These are phyloP conservation scores for Solanum tacnaense DNA, from an alignment of 257 asterid species.

Conservation along the genomic window DNA sequence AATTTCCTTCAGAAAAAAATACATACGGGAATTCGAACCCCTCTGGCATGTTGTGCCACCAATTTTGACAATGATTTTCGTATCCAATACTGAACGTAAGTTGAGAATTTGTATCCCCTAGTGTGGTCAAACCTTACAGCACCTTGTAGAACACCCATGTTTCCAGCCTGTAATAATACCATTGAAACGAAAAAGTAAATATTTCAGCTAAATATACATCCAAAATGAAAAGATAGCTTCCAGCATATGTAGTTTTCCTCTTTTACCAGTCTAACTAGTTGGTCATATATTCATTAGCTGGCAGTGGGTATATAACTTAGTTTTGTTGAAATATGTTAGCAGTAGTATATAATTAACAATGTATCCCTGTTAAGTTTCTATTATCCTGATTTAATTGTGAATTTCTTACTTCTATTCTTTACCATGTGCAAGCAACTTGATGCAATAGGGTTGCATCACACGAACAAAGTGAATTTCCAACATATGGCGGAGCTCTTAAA, in stretches of 20 bases:
- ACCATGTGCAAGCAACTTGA: not conserved
- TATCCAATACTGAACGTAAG: slow-evolving; percentile 87
- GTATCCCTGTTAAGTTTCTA: not conserved
- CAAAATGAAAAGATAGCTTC: not conserved
- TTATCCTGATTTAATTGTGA: not conserved
- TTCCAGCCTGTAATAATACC: slow-evolving; percentile 51
- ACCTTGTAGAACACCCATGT: slow-evolving; percentile 68
- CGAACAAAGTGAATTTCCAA: not conserved
- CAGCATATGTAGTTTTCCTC: not conserved
- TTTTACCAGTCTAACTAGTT: not conserved
- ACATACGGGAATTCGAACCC: slow-evolving; percentile 71
- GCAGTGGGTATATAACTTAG: not conserved
- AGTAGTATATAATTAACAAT: not conserved
- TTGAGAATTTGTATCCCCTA: slow-evolving; percentile 79
- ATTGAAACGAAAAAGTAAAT: not conserved
- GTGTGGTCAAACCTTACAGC: slow-evolving; percentile 76
- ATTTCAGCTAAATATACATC: not conserved
- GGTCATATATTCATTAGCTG: not conserved
- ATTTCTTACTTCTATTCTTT: not conserved
- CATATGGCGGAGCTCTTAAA: not conserved
- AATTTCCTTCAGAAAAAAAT: not conserved
- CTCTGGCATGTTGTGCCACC: slow-evolving; percentile 65
- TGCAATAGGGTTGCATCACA: not conserved
- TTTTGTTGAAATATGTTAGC: not conserved
- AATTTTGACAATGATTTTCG: slow-evolving; percentile 54